phyloP scores from a whole-genome alignment of 2,329 filamentous ascomycete species.

The Achaetomium macrosporum region DNA sequence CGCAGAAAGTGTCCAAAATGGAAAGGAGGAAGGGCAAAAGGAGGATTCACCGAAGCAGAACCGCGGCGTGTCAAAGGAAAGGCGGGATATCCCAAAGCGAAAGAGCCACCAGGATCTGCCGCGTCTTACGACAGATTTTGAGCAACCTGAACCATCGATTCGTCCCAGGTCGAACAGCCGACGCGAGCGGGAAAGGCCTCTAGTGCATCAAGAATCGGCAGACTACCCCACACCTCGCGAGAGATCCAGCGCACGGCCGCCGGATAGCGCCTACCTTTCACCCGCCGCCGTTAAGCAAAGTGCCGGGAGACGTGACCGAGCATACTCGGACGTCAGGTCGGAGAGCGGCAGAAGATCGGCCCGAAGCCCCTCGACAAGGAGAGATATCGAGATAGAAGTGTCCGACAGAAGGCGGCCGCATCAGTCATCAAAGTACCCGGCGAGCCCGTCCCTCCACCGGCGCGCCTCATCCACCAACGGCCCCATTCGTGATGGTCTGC shows the following conservation, averaged over 20 bases:
- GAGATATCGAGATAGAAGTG: constrained; percentile 13
- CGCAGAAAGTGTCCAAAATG: constrained; percentile 2
- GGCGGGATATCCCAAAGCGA: constrained; percentile 29
- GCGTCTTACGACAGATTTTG: constrained; percentile 39
- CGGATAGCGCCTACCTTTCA: constrained; percentile 34
- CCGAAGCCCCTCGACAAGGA: constrained; percentile 16
- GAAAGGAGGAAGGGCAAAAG: constrained; percentile 24
- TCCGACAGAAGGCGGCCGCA: constrained; percentile 20
- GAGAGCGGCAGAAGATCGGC: constrained; percentile 8
- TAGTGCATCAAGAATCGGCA: constrained; percentile 24
- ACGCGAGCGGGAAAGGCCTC: constrained; percentile 17
- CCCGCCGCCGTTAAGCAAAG: constrained; percentile 40
- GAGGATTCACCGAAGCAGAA: constrained; percentile 22
- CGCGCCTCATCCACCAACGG: constrained; percentile 28
- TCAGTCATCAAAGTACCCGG: constrained; percentile 13
- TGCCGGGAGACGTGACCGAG: constrained; percentile 38
- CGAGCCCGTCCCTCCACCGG: constrained; percentile 26
- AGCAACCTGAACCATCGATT: constrained; percentile 24
- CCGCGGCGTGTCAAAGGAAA: constrained; percentile 25
- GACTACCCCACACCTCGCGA: constrained; percentile 31
- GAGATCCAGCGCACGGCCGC: constrained; percentile 19
- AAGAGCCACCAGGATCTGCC: constrained; percentile 40
- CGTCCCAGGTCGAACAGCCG: constrained; percentile 19
- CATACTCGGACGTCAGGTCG: constrained; percentile 32
- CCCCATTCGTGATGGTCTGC: constrained; percentile 4